phyloP scores from a whole-genome alignment of 2,329 filamentous ascomycete genomes.

The Aciculosporium take region DNA sequence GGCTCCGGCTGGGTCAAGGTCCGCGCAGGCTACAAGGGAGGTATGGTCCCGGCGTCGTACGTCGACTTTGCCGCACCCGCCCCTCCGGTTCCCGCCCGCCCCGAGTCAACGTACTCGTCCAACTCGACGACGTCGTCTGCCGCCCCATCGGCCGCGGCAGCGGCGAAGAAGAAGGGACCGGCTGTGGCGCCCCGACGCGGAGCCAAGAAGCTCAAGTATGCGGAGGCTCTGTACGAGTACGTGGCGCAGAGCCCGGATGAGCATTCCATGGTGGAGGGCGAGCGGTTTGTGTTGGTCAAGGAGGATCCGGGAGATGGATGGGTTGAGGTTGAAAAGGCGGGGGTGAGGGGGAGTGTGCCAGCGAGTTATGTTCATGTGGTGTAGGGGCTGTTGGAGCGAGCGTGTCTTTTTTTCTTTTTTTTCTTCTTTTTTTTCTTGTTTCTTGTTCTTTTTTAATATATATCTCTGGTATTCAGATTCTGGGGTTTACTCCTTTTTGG shows the following conservation, averaged over 20 bases:
- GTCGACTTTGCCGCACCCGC: conserved; percentile 48
- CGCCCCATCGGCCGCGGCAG: conserved; percentile 15
- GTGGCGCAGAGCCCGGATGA: conserved; percentile 72
- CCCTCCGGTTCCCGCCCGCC: conserved; percentile 38
- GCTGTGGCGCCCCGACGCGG: conserved; percentile 81
- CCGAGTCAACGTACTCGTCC: conserved; percentile 64
- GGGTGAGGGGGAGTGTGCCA: conserved; percentile 74
- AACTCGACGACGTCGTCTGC: conserved; percentile 39
- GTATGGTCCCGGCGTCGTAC: conserved; percentile 78
- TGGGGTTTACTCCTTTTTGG: background rate
- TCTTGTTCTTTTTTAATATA: too few relatives aligned
- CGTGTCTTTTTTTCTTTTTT: background rate
- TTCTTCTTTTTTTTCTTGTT: too few relatives aligned
- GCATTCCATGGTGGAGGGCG: conserved; percentile 81
- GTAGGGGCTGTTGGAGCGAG: conserved; percentile 19
- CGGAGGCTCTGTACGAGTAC: conserved; percentile 88
- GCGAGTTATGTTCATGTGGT: conserved; percentile 82
- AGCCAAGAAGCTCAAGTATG: conserved; percentile 87
- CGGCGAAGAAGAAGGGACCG: conserved; percentile 71
- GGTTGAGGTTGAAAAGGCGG: conserved; percentile 91
- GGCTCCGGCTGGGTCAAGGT: conserved; percentile 87
- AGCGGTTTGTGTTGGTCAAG: conserved; percentile 79
- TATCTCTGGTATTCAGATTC: background rate
- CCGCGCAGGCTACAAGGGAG: conserved; percentile 58
- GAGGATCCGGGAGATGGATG: conserved; percentile 87